phyloP scores from a whole-genome alignment of 768 basidiomycete genomes.

The Termitomyces sp. region DNA sequence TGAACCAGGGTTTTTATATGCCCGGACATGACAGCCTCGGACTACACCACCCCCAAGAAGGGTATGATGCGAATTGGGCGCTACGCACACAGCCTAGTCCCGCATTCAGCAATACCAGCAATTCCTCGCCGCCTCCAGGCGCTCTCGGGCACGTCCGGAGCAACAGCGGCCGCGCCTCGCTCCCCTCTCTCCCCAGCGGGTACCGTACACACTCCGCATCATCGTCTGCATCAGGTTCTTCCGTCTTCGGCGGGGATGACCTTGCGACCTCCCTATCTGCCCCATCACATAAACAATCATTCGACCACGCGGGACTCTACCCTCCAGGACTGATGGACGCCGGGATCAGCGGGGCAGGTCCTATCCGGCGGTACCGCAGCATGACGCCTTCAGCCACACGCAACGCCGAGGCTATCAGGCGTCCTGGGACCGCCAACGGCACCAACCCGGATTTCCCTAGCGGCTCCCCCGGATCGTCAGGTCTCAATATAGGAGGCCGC shows the following conservation, averaged over 20 bases:
- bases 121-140: slow-evolving; percentile 32
- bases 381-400: slow-evolving; percentile 67
- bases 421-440: slow-evolving; percentile 41
- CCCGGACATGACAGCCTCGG: not conserved
- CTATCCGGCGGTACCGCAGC: slow-evolving; percentile 66
- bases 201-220: slow-evolving; percentile 14
- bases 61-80: slow-evolving; percentile 31
- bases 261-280: slow-evolving; percentile 54
- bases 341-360: slow-evolving; percentile 40
- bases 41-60: not conserved
- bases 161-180: slow-evolving; percentile 4
- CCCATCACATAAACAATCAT: slow-evolving; percentile 63
- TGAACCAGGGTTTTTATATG: slow-evolving; percentile 18
- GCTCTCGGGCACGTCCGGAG: slow-evolving; percentile 20
- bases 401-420: slow-evolving; percentile 43
- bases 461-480: slow-evolving; percentile 28
- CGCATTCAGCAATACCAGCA: slow-evolving; percentile 34
- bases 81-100: slow-evolving; percentile 32
- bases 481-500: slow-evolving; percentile 29
- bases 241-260: slow-evolving; percentile 28
- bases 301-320: slow-evolving; percentile 55
- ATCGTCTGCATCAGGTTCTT: slow-evolving; percentile 24
- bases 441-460: slow-evolving; percentile 27
- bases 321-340: slow-evolving; percentile 34
- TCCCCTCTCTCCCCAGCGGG: slow-evolving; percentile 13